Conservation (phyloP, 257 asterid species). For the Eucommia ulmoides region DNA sequence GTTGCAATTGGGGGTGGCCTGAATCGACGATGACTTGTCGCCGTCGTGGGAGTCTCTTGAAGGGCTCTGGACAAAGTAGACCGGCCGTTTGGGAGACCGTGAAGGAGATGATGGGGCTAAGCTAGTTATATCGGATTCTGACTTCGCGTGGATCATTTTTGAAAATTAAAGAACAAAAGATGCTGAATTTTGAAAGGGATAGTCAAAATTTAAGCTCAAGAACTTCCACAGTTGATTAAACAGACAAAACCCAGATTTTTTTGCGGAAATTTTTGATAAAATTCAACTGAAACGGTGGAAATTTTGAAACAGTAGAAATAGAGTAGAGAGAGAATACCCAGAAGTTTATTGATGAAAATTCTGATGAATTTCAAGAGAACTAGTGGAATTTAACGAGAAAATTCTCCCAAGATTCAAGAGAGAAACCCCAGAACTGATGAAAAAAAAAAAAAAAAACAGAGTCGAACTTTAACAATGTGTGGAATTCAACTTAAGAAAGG, state of each 20-base stretch:
- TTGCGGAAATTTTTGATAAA: not conserved
- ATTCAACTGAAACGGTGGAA: not conserved
- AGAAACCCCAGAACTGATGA: too few relatives aligned
- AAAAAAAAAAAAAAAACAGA: too few relatives aligned
- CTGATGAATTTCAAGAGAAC: not conserved
- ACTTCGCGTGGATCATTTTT: constrained; percentile 65
- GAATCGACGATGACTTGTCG: constrained; percentile 74
- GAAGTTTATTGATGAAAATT: not conserved
- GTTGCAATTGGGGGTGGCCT: constrained; percentile 72
- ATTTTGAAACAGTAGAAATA: not conserved
- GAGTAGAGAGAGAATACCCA: too few relatives aligned
- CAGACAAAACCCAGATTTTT: not conserved
- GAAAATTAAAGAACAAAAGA: not conserved
- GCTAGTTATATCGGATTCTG: constrained; percentile 88
- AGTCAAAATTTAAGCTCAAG: not conserved
- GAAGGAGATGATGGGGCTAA: constrained; percentile 94
- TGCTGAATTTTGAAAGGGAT: not conserved
- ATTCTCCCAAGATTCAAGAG: too few relatives aligned
- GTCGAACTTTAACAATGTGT: too few relatives aligned
- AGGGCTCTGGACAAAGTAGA: constrained; percentile 91
- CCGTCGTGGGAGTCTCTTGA: constrained; percentile 94
- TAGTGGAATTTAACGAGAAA: not conserved
- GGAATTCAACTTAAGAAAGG: too few relatives aligned
- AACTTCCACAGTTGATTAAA: not conserved
- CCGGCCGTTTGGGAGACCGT: constrained; percentile 76